Conservation (phyloP, 108 stramenopile genomes). For the Nitzschia sp. region DNA sequence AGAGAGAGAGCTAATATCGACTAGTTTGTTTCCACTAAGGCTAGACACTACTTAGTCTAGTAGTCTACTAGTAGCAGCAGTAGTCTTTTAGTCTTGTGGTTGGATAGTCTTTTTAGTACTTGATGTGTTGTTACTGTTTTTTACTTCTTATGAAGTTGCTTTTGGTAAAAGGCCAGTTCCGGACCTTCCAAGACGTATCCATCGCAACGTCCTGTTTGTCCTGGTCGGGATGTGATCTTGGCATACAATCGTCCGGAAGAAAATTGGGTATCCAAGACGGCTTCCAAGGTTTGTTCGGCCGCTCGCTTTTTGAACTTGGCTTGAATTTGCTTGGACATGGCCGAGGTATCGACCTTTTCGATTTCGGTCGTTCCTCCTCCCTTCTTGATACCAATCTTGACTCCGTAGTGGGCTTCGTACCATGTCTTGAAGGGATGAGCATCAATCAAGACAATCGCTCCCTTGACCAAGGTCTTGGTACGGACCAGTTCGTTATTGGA, state of each 20-base stretch:
- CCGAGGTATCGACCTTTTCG: slow-evolving; percentile 37
- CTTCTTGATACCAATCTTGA: slow-evolving; percentile 95
- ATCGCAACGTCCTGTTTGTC: slow-evolving; percentile 98
- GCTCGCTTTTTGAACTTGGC: slow-evolving; percentile 89
- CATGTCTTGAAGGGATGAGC: slow-evolving; percentile 97
- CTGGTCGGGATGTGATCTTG: slow-evolving; percentile 97
- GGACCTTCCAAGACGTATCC: slow-evolving; percentile 98
- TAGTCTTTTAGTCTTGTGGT: too few relatives aligned
- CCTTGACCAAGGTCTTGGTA: slow-evolving; percentile 99
- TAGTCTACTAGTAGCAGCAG: too few relatives aligned
- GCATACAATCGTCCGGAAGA: slow-evolving; percentile 95
- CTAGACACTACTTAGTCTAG: too few relatives aligned
- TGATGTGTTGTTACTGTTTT: slow-evolving; percentile 7
- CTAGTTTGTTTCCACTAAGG: too few relatives aligned
- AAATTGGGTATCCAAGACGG: slow-evolving; percentile 93
- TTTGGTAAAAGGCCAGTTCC: slow-evolving; percentile 99
- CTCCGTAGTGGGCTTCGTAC: slow-evolving; percentile 98
- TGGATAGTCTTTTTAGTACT: background rate
- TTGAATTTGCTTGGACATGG: slow-evolving; percentile 70
- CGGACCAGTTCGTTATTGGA: slow-evolving; percentile 99
- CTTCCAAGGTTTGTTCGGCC: slow-evolving; percentile 81
- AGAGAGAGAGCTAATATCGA: too few relatives aligned
- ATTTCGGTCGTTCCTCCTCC: slow-evolving; percentile 53
- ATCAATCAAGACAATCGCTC: slow-evolving; percentile 96
- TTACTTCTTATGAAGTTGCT: slow-evolving; percentile 93